A percentile compares a stretch with the other conserved stretches of the same genome.
Evolutionary conservation across 768 basidiomycete genomes (phyloP).

Genomic region (Boletus patriciae): DNA sequence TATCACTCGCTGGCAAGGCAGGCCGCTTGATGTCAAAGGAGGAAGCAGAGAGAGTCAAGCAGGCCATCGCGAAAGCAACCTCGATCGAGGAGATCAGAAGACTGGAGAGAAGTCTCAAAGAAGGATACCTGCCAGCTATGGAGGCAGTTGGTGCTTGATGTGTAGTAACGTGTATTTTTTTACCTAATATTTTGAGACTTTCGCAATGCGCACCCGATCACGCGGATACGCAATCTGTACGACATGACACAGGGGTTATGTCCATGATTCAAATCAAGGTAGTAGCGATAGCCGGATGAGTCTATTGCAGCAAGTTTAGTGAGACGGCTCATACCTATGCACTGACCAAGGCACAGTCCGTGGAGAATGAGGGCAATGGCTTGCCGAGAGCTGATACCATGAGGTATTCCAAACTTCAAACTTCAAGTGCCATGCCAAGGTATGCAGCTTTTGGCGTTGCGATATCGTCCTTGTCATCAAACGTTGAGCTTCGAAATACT

Average conservation of each 20-base stretch:
- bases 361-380: slow-evolving; percentile 64
- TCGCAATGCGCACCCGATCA: background rate
- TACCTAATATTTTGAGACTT: slow-evolving; percentile 19
- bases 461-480: slow-evolving; percentile 62
- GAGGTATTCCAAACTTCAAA: slow-evolving; percentile 61
- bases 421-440: slow-evolving; percentile 44
- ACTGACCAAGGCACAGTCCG: slow-evolving; percentile 62
- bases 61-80: slow-evolving; percentile 86
- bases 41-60: slow-evolving; percentile 83
- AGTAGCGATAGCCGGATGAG: background rate
- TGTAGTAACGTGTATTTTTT: slow-evolving; percentile 36
- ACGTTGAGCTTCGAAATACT: background rate
- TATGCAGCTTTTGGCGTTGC: slow-evolving; percentile 54
- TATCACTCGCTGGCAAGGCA: slow-evolving; percentile 58
- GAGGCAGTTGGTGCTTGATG: slow-evolving; percentile 75
- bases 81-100: slow-evolving; percentile 87
- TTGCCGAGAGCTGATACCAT: slow-evolving; percentile 68
- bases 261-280: background rate
- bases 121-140: slow-evolving; percentile 80
- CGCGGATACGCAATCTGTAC: background rate
- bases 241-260: background rate
- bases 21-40: slow-evolving; percentile 90
- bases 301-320: background rate
- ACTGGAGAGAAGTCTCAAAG: slow-evolving; percentile 77
- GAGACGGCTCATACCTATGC: slow-evolving; percentile 40